Base-by-base conservation (phyloP, 805 yeast genomes). In the Danielia reshetovae region DNA sequence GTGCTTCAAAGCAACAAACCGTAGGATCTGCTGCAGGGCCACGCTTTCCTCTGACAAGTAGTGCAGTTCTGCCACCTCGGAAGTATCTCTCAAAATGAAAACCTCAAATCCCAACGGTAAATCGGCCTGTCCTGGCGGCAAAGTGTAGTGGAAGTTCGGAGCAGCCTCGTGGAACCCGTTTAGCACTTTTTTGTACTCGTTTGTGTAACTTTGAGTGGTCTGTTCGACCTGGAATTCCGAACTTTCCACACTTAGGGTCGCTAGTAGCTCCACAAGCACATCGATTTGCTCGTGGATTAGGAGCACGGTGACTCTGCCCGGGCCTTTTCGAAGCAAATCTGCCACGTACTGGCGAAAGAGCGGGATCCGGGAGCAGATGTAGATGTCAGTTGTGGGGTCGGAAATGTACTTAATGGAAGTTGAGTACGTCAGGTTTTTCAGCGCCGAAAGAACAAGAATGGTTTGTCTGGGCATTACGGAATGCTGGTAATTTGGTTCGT, bases 1-100 rank as follows among this genome's bases (percentile, higher is more conserved):
- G 38, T 61, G 69, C 22, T 57, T 54, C 36, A 59, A 31, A 3
- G 60, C 52, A 4, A 62, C 36, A 24, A 57, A 55, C 12, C 72
- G 48, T 8, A 68, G 42, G n/a, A 52, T 32, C 37, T 69, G 66
- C 39, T 72, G 75, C 4, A 55, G 40, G 12, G 40, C 44, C 8
- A 60, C 49, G 27, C 46, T 47, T 9, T 32, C 29, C 4, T 50
- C 39, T 2, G 56, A 35, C 18, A 57, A 39, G 30, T 41, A 46
- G 32, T 50, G 51, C n/a, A 30, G 35, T 12, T 29, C 49, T 25
- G 45, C 33, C 35, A 12, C 54, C 9, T 19, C 22, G 9, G 22
- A 7, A 9, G 22, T 7, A 19, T 19, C 10, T 7, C 18, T 9
- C 25, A 23, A 29, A 12, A 59, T 34, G 10, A 32, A 29, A 17